Evolutionary conservation across 148 eudicot genomes (phyloP), one percentile per base, ranked within the genome.

Genomic region (Fagopyrum homotropicum): DNA sequence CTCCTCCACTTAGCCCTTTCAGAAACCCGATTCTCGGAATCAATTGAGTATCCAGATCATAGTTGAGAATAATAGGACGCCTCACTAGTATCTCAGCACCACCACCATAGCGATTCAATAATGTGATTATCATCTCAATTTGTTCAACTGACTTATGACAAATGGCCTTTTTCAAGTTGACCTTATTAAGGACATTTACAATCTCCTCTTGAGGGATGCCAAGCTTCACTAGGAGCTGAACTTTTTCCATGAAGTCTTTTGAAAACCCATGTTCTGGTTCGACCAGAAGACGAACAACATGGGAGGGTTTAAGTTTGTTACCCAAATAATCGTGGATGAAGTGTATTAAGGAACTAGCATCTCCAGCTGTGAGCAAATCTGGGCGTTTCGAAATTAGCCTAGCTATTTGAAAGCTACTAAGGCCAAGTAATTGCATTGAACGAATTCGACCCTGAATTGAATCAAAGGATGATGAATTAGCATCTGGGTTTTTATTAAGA

Each of bases 1-100:
- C 88, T 16, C 91, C 90, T 9, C 86, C 88, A 75, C 97, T 89
- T 69, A 95, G 75, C 75, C 84, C 81, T 1, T 81, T 79, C n/a
- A 95, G 82, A 80, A 86, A 90, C 81, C 82, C 86, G 16, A 92
- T 79, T 79, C 94, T 83, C 4, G 97, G 96, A 63, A 86, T 74
- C 56, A 95, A 76, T 75, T 92, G 98, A 55, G 75, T 30, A 60
- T 95, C 91, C 51, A 95, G 75, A 86, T 95, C 97, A 82, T 86
- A 92, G 74, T 92, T 84, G 6, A 95, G 87, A 68, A 85, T 75
- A 1, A 84, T 78, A 19, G 98, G 98, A 19, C 93, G 87, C 56
- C 86, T 81, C 52, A 88, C 82, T 76, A 95, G 86, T 51, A 95
- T 84, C 50, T 85, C 75, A 40, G 80, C 79, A 12, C 89, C 93